phyloP scores from a whole-genome alignment of 345 rosid genomes.

The Euphorbia lathyris region DNA sequence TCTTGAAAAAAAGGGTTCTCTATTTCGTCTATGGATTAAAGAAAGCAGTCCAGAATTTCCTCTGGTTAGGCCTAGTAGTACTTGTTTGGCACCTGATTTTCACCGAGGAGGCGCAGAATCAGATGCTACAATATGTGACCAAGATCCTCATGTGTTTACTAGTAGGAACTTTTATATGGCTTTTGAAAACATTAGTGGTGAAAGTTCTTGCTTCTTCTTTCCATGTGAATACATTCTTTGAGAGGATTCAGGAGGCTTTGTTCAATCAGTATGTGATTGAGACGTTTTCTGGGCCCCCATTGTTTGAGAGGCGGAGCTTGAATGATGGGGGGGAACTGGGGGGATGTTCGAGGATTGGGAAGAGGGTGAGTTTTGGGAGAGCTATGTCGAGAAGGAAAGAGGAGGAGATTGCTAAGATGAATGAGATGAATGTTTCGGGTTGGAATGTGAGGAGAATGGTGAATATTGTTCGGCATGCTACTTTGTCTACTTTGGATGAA shows the following conservation, averaged over 20 bases:
- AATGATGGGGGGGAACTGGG: constrained; percentile 16
- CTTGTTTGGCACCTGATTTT: constrained; percentile 38
- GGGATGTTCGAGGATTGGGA: constrained; percentile 15
- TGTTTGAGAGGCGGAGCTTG: constrained; percentile 7
- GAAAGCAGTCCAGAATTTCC: constrained; percentile 38
- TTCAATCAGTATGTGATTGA: constrained; percentile 46
- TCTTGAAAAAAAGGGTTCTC: constrained; percentile 41
- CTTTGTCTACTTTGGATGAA: constrained; percentile 47
- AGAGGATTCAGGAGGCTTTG: constrained; percentile 49
- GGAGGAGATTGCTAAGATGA: constrained; percentile 29
- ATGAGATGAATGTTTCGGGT: constrained; percentile 38
- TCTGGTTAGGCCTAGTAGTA: constrained; percentile 41
- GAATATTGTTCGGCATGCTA: constrained; percentile 28
- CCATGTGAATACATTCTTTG: constrained; percentile 48
- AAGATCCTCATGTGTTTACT: constrained; percentile 39
- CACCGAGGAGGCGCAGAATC: constrained; percentile 28
- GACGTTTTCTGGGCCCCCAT: constrained; percentile 35
- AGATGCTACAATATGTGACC: constrained; percentile 38
- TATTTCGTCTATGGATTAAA: constrained; percentile 54
- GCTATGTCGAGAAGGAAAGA: constrained; percentile 19
- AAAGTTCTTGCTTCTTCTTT: constrained; percentile 48
- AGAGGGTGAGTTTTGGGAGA: constrained; percentile 9
- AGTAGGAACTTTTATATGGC: constrained; percentile 43
- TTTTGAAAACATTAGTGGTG: constrained; percentile 44
- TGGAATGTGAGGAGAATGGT: constrained; percentile 48